Percentiles rank a stretch among this genome's conserved stretches.
Evolutionary conservation across 768 basidiomycete species (phyloP).

Genomic region (Tulasnella sp.): DNA sequence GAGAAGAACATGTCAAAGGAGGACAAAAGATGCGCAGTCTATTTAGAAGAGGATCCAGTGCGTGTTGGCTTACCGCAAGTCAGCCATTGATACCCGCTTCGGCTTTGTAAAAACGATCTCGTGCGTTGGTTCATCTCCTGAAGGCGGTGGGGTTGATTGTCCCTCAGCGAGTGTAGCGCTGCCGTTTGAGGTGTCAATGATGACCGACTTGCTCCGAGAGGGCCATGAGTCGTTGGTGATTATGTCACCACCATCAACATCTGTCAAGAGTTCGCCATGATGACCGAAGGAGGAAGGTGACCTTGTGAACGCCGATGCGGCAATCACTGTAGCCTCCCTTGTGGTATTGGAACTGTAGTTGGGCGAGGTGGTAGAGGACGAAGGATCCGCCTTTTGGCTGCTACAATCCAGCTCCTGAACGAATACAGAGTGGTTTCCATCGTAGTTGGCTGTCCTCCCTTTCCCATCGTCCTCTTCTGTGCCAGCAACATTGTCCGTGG

Average conservation of each 20-base stretch:
- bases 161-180: not conserved
- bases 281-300: not conserved
- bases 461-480: not conserved
- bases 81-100: not conserved
- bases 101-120: conserved; percentile 9
- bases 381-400: too few relatives aligned
- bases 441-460: not conserved
- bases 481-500: too few relatives aligned
- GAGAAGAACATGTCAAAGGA: not conserved
- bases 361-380: too few relatives aligned
- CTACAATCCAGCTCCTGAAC: not conserved
- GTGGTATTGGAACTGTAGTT: not conserved
- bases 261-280: not conserved
- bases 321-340: not conserved
- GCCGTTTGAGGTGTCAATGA: too few relatives aligned
- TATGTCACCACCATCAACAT: not conserved
- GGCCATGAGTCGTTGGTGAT: too few relatives aligned
- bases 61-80: not conserved
- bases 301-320: not conserved
- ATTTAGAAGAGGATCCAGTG: not conserved
- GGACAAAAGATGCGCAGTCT: not conserved
- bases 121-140: conserved; percentile 13
- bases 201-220: too few relatives aligned
- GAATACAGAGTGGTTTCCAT: too few relatives aligned
- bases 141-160: not conserved